Evolutionary conservation across 768 basidiomycete species (phyloP).

Genomic region (Leccinum truebloodii): DNA sequence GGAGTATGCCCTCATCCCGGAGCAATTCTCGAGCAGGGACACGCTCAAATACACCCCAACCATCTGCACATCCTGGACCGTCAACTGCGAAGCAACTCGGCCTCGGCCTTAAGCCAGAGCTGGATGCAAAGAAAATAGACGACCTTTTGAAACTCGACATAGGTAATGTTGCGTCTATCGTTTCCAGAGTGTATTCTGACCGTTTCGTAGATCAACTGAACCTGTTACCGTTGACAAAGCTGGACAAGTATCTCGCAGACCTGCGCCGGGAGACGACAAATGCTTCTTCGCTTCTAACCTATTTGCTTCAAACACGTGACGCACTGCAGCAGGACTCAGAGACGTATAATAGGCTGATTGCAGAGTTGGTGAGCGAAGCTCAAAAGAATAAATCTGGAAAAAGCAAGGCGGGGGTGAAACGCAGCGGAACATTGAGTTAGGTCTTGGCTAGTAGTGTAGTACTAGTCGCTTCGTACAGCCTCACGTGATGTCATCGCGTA

Average conservation of each 20-base stretch:
- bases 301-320: conserved; percentile 80
- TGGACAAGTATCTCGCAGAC: conserved; percentile 69
- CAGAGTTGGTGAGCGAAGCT: conserved; percentile 89
- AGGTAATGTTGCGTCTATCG: conserved; percentile 44
- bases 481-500: conserved; percentile 18
- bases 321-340: conserved; percentile 85
- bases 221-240: conserved; percentile 63
- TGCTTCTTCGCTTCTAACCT: conserved; percentile 74
- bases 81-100: conserved; percentile 41
- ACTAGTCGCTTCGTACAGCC: neutral
- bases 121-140: conserved; percentile 67
- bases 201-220: conserved; percentile 60
- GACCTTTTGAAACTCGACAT: conserved; percentile 64
- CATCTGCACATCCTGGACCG: conserved; percentile 35
- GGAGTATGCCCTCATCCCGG: conserved; percentile 33
- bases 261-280: conserved; percentile 72
- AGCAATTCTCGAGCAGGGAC: conserved; percentile 56
- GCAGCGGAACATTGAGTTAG: conserved; percentile 49
- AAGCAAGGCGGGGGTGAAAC: conserved; percentile 44
- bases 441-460: neutral
- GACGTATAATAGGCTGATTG: conserved; percentile 88
- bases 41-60: conserved; percentile 45
- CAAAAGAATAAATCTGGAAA: conserved; percentile 78
- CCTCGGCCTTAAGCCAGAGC: conserved; percentile 76
- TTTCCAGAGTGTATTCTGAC: conserved; percentile 9